Evolutionary conservation across 2,329 filamentous ascomycete genomes (phyloP), one percentile per base, ranked within the genome.

Genomic region (Sporothrix mexicana): DNA sequence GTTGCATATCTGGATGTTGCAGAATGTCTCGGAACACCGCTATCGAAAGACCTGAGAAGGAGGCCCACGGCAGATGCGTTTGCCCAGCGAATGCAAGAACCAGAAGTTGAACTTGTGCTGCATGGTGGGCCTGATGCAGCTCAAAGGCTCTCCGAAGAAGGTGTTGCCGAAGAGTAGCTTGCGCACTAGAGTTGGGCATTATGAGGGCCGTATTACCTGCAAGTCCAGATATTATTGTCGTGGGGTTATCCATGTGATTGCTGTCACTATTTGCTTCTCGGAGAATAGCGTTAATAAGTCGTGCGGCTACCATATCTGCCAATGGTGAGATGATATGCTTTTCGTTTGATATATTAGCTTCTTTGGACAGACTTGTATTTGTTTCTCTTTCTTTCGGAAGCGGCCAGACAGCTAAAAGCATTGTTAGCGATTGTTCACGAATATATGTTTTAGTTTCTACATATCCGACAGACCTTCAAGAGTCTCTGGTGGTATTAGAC

Each of bases 361-460:
- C 49, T 17, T 15, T 51, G 12, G 49, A 51, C 15, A 51, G 10
- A 17, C 49, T 17, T 51, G 49, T 51, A 51, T 51, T 17, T 51
- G 49, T 51, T 51, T 51, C 49, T 51, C 49, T 51, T 51, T 51
- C 49, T 51, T 51, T 17, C n/a, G 49, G 49, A 51, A 51, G 49
- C 49, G 49, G 49, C 49, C 49, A 51, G 49, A 51, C 49, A 51
- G 49, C 49, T 51, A 51, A 51, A 51, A 51, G 49, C 49, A 51
- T 51, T 51, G 49, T 51, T 51, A 51, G 49, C 49, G 49, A 51
- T 17, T 51, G 49, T 17, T 17, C 49, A 51, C 49, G 49, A 17
- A 51, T 6, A 51, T 51, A 51, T 51, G 49, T 17, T 17, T 51
- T 17, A 51, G 49, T 17, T 51, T 51, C 12, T 17, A 51, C 49